These are phyloP conservation scores for Lentinula raphanica DNA, from an alignment of 768 basidiomycete genomes.

Conservation along the genomic window DNA sequence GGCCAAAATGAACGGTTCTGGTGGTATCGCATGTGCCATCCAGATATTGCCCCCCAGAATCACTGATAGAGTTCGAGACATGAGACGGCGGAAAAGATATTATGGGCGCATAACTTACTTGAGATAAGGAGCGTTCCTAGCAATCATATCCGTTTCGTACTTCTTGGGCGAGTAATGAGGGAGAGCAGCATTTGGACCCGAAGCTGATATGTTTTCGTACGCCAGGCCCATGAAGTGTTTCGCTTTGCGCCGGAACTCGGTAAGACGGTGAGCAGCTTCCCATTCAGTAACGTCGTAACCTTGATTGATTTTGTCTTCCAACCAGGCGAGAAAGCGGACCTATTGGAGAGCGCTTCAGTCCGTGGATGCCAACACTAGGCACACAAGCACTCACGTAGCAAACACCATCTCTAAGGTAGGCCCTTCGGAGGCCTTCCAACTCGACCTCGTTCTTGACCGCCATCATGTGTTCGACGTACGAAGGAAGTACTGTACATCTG, in stretches of 20 bases:
- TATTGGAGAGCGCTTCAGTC: conserved; percentile 16
- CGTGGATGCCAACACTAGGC: conserved; percentile 8
- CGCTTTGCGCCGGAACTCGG: conserved; percentile 65
- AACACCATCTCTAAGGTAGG: conserved; percentile 87
- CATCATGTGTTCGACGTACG: conserved; percentile 72
- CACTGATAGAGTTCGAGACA: conserved; percentile 41
- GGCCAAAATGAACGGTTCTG: conserved; percentile 80
- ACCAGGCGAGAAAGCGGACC: conserved; percentile 85
- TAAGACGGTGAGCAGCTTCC: conserved; percentile 82
- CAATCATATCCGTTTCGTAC: conserved; percentile 64
- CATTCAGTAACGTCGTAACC: conserved; percentile 88
- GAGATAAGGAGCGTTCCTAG: conserved; percentile 77
- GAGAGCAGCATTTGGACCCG: conserved; percentile 86
- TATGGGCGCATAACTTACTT: conserved; percentile 62
- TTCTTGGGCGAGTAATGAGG: conserved; percentile 89
- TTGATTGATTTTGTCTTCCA: conserved; percentile 72
- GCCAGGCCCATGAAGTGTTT: conserved; percentile 81
- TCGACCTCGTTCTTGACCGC: conserved; percentile 87
- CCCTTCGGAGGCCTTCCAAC: conserved; percentile 73
- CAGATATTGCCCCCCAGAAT: conserved; percentile 85
- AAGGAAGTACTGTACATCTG: conserved; percentile 69
- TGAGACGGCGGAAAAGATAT: not conserved
- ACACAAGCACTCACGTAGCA: conserved; percentile 56
- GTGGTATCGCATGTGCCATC: conserved; percentile 90
- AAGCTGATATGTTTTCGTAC: conserved; percentile 86